A percentile compares a stretch with the other conserved stretches of the same genome.
These are phyloP conservation scores for Fusarium newnesense DNA, from an alignment of 2,329 filamentous ascomycete genomes.

Conservation along the genomic window DNA sequence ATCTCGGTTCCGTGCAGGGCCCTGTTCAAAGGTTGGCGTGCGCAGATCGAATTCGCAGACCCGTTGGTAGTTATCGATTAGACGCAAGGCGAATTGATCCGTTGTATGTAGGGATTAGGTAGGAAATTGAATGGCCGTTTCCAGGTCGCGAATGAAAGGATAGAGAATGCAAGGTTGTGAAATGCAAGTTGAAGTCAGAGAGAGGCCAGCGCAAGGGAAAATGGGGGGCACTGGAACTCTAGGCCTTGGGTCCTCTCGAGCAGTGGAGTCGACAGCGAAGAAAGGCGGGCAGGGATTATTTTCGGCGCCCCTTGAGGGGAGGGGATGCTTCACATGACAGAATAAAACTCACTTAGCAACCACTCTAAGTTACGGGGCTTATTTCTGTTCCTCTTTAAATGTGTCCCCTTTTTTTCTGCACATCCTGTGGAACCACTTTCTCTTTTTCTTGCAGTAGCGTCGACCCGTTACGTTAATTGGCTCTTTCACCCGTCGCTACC, in stretches of 20 bases:
- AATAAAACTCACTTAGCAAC: accelerated
- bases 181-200: slow-evolving; percentile 14
- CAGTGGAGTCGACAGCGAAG: slow-evolving; percentile 18
- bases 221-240: slow-evolving; percentile 5
- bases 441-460: slow-evolving; percentile 6
- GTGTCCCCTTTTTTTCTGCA: slow-evolving; percentile 19
- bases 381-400: background rate
- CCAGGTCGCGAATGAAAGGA: slow-evolving; percentile 4
- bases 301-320: background rate
- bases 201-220: slow-evolving; percentile 7
- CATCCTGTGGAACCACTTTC: background rate
- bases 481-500: background rate
- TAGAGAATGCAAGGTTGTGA: slow-evolving; percentile 13
- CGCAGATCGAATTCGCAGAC: slow-evolving; percentile 21
- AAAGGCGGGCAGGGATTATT: background rate
- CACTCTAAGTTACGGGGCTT: background rate
- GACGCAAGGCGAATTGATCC: background rate
- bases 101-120: background rate
- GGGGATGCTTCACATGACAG: background rate
- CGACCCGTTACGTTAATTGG: slow-evolving; percentile 9
- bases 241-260: background rate
- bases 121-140: background rate
- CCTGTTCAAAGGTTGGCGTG: slow-evolving; percentile 17
- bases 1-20: slow-evolving; percentile 35
- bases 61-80: background rate